Conservation (phyloP, 306 rosid genomes). For the Inga oerstediana region DNA sequence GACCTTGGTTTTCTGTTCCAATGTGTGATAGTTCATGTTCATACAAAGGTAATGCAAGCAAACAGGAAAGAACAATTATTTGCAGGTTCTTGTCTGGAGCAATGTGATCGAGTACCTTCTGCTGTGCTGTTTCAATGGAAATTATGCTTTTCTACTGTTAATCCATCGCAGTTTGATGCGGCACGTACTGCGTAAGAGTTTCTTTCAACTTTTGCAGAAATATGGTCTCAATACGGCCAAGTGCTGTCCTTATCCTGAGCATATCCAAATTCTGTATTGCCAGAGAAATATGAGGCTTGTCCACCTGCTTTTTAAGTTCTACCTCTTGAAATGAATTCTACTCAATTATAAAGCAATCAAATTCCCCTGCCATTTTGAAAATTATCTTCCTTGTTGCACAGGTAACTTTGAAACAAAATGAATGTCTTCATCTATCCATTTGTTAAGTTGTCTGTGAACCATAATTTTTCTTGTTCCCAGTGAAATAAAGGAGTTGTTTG, state of each 20-base stretch:
- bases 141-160: conserved; percentile 19
- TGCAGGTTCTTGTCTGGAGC: conserved; percentile 4
- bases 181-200: not conserved
- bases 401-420: not conserved
- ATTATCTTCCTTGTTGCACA: not conserved
- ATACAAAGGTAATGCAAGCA: not conserved
- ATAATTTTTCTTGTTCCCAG: not conserved
- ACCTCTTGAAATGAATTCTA: not conserved
- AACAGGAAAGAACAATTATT: not conserved
- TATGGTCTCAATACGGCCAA: not conserved
- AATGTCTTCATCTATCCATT: conserved; percentile 19
- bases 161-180: not conserved
- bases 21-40: not conserved
- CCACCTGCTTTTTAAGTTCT: not conserved
- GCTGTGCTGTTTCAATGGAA: not conserved
- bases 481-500: not conserved
- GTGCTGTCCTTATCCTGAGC: not conserved
- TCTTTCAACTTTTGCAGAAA: conserved; percentile 30
- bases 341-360: not conserved
- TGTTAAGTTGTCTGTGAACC: conserved; percentile 32
- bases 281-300: conserved; percentile 11
- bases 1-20: not conserved
- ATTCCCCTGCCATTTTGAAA: not conserved
- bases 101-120: not conserved
- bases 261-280: conserved; percentile 12